These are phyloP conservation scores for Microsporum canis DNA, from an alignment of 2,329 filamentous ascomycete species.

Conservation along the genomic window DNA sequence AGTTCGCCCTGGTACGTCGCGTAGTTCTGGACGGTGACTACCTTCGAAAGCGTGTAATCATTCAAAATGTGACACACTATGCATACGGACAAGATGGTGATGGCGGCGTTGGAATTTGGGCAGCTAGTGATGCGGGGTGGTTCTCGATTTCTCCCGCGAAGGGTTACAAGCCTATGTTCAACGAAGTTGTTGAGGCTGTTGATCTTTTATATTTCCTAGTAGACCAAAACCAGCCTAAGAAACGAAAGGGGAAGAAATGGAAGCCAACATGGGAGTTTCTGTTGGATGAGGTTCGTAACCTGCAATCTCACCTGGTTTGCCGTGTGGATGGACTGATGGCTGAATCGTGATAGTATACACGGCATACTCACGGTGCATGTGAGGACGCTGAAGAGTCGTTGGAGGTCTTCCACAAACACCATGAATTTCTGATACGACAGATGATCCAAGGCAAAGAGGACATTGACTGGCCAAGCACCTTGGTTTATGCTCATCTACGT, in stretches of 20 bases:
- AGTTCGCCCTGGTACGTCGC: background rate
- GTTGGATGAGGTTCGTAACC: conserved; percentile 29
- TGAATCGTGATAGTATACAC: conserved; percentile 26
- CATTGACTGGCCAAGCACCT: conserved; percentile 35
- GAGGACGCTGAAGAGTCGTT: conserved; percentile 37
- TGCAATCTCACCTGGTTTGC: background rate
- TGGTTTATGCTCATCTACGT: conserved; percentile 34
- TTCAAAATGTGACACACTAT: conserved; percentile 40
- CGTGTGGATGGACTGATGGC: background rate
- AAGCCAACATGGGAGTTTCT: conserved; percentile 30
- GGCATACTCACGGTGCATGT: conserved; percentile 32
- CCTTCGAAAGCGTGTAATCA: conserved; percentile 34
- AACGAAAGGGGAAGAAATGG: conserved; percentile 23
- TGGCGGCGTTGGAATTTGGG: conserved; percentile 49
- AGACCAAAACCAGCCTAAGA: conserved; percentile 43
- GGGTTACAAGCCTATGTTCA: conserved; percentile 43
- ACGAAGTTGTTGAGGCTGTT: conserved; percentile 48
- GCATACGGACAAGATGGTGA: conserved; percentile 44
- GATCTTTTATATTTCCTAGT: conserved; percentile 50
- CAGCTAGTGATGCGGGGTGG: conserved; percentile 52
- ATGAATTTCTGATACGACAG: conserved; percentile 35
- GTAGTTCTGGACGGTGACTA: conserved; percentile 31
- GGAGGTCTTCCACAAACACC: conserved; percentile 37
- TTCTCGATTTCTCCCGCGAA: conserved; percentile 46
- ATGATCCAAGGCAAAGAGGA: conserved; percentile 38